Base-by-base conservation (phyloP, 164 flowering plant species). In the Platanus orientalis region DNA sequence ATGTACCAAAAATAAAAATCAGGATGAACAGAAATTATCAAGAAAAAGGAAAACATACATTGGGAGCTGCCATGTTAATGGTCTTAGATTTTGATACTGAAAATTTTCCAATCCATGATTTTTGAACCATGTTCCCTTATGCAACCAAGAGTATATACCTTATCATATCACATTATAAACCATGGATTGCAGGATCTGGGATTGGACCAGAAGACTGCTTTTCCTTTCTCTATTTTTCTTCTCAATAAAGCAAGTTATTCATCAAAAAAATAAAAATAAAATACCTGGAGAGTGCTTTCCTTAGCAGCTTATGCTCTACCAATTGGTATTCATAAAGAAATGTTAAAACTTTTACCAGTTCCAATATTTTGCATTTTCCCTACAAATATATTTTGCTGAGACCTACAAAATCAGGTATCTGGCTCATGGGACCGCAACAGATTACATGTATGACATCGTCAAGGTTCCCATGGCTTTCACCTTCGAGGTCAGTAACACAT, bases 401-500 rank as follows among this genome's bases (percentile, higher is more conserved):
- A 32, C 39, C 42, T 54, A 48, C 27, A 58, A 23, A 48, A 32
- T 63, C 71, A 95, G 97, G 81, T 95, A 91, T 78, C 75, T 95
- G 59, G 99, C 99, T 2, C 99, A 95, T 71, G 99, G 99, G 54
- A 95, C 99, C 54, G 91, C 97, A 6, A 95, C 99, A n/a, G 99
- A 95, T 76, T 95, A 81, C 76, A 88, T 95, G 86, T 89, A 80
- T 68, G 97, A 88, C 28, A 57, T 89, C 56, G 86, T 79, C 36
- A 84, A 79, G 79, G 92, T 87, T 53, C 97, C 99, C 57, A 83
- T 95, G 97, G 83, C 97, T 45, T 95, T 91, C 79, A 95, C 99
- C 58, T 92, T 95, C 50, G 99, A 95, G 99, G 99, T 95, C 63
- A 72, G 88, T 72, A 34, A 24, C 40, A 62, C 47, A 34, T 28